These are phyloP conservation scores for Talaromyces sp. DNA, from an alignment of 2,329 filamentous ascomycete genomes.

Conservation along the genomic window DNA sequence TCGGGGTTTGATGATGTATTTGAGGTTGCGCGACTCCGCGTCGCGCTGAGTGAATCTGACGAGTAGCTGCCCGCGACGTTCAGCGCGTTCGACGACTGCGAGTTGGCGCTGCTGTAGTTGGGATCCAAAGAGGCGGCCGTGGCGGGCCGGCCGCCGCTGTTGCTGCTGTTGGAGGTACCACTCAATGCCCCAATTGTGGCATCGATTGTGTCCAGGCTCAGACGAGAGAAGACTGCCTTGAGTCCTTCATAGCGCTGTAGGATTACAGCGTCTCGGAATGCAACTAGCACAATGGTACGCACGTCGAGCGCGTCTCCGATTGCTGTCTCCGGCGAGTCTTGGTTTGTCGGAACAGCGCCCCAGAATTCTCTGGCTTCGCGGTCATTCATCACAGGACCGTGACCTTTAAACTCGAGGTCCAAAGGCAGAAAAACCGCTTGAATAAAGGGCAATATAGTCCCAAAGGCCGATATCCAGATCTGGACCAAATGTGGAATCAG, in stretches of 20 bases:
- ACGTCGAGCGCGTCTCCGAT: conserved; percentile 68
- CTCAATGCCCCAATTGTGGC: conserved; percentile 39
- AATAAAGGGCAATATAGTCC: conserved; percentile 83
- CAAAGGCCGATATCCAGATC: conserved; percentile 91
- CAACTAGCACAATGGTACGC: conserved; percentile 77
- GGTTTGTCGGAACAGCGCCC: conserved; percentile 60
- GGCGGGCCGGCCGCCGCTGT: conserved; percentile 54
- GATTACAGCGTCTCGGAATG: conserved; percentile 84
- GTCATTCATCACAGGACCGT: conserved; percentile 68
- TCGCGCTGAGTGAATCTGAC: conserved; percentile 46
- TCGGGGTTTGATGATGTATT: conserved; percentile 63
- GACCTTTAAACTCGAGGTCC: conserved; percentile 86
- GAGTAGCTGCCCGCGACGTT: conserved; percentile 56
- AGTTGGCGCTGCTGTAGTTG: conserved; percentile 71
- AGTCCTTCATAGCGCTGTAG: conserved; percentile 83
- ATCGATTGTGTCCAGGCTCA: conserved; percentile 75
- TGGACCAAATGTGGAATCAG: conserved; percentile 89
- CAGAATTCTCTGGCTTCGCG: conserved; percentile 87
- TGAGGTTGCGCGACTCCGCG: conserved; percentile 73
- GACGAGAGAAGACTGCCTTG: conserved; percentile 81
- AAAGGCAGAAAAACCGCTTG: conserved; percentile 92
- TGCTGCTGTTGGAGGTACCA: conserved; percentile 37
- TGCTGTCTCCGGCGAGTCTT: conserved; percentile 31
- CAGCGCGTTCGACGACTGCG: conserved; percentile 72
- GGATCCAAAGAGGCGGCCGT: conserved; percentile 72